Base-by-base conservation (phyloP, 768 basidiomycete genomes). In the Gautieria morchelliformis region DNA sequence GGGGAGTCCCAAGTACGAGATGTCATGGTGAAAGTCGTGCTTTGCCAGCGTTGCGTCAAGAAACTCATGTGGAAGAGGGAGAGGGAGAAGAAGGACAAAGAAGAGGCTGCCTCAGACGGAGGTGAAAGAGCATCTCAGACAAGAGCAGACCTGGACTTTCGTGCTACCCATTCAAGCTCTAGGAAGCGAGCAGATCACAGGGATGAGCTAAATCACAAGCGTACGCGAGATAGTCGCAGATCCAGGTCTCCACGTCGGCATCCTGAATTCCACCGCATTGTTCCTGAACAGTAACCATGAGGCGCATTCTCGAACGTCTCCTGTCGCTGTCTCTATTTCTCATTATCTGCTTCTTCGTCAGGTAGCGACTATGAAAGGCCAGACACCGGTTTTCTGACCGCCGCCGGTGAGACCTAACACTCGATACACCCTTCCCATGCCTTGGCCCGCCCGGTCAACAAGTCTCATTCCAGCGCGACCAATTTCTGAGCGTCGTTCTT, bases 381-480 rank as follows among this genome's bases (percentile, higher is more conserved):
- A 73, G 39, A 64, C 63, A 14, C 52, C 45, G 0, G 53, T 46
- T 40, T 59, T 46, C 14, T 33, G 19, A 15, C 32, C 27, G 14
- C 52, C 58, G 30, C 42, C 64, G 17, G 72, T 73, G 2, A 86
- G 60, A 1, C 84, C 93, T 68, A 97, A 71, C 17, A 97, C 78
- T 68, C 84, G 78, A 66, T 97, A 98, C 72, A 95, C 81, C 40
- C 68, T 74, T 0, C 96, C 95, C 95, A 98, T 98, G 19, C 91
- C 76, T 19, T 51, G 57, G 10, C 49, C 83, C 11, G 72, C 71
- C 1, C 75, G 75, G 67, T 96, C 89, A 17, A 92, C 79, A n/a
- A 97, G 72, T 59, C 93, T 71, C 56, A 76, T 69, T 22, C 84
- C 88, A 0, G 82, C 85, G 24, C 75, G 71, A 22, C 71, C 71